These are phyloP conservation scores for Phytomonas francai DNA, from an alignment of 208 protist species.

Conservation along the genomic window DNA sequence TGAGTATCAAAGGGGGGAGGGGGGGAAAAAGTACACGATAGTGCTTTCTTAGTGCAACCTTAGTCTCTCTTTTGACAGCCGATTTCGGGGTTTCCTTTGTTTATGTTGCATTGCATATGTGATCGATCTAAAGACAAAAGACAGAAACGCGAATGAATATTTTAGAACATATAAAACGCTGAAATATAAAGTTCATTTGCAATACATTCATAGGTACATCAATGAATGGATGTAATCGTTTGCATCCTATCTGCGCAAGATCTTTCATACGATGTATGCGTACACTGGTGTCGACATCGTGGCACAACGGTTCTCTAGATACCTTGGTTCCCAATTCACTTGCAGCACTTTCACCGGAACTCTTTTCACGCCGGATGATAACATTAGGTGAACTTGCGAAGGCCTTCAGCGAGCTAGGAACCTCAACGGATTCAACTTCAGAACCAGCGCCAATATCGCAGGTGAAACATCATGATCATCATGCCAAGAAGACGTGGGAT, in stretches of 20 bases:
- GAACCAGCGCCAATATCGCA: background rate
- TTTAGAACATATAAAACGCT: background rate
- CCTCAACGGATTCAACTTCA: background rate
- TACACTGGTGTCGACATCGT: background rate
- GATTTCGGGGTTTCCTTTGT: background rate
- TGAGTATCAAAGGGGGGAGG: background rate
- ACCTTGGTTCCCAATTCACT: background rate
- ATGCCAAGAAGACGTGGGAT: background rate
- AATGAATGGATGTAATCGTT: background rate
- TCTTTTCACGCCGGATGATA: slow-evolving; percentile 8
- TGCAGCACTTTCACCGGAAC: background rate
- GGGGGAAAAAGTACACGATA: background rate
- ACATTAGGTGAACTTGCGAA: background rate
- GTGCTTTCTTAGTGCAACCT: background rate
- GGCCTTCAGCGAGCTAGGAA: background rate
- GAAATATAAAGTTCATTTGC: background rate
- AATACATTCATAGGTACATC: background rate
- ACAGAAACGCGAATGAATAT: background rate
- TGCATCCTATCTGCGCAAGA: background rate
- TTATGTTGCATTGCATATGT: background rate
- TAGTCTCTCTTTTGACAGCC: background rate
- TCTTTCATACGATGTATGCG: background rate
- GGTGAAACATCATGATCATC: background rate
- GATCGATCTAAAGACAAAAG: background rate
- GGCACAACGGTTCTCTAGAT: background rate